Percentiles rank a stretch among this genome's conserved stretches.
Evolutionary conservation across 768 basidiomycete genomes (phyloP).

Genomic region (Leccinum uliginosum): DNA sequence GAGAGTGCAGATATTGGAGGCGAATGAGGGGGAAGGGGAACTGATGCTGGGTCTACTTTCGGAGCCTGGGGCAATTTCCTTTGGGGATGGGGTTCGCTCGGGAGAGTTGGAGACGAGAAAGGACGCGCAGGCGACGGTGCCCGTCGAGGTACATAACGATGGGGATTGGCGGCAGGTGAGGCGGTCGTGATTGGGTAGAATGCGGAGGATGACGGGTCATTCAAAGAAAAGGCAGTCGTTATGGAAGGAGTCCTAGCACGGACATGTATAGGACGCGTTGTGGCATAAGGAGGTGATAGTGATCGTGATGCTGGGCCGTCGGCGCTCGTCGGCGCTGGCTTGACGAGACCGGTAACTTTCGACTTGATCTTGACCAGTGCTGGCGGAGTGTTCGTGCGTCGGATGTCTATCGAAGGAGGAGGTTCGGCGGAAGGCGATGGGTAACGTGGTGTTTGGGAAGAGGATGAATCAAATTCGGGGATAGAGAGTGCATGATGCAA

Average conservation of each 20-base stretch:
- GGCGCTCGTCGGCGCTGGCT: constrained; percentile 15
- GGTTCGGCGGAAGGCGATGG: constrained; percentile 16
- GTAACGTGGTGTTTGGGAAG: constrained; percentile 13
- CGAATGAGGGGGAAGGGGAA: constrained; percentile 65
- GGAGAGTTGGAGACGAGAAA: constrained; percentile 22
- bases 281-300: constrained; percentile 29
- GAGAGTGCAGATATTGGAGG: constrained; percentile 70
- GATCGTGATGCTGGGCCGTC: constrained; percentile 38
- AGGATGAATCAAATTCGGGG: constrained; percentile 15
- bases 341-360: constrained; percentile 52
- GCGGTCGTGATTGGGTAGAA: constrained; percentile 58
- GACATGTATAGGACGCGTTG: constrained; percentile 26
- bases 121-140: constrained; percentile 33
- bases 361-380: constrained; percentile 48
- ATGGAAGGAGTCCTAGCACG: constrained; percentile 30
- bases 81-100: constrained; percentile 21
- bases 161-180: constrained; percentile 52
- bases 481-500: constrained; percentile 26
- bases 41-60: constrained; percentile 51
- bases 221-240: constrained; percentile 23
- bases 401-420: constrained; percentile 6
- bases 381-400: constrained; percentile 16
- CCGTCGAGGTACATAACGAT: constrained; percentile 44
- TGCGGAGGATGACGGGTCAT: constrained; percentile 24
- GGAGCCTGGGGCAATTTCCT: constrained; percentile 13